Evolutionary conservation across 176 grass and related monocot species (phyloP).

Genomic region (Microstegium vimineum): DNA sequence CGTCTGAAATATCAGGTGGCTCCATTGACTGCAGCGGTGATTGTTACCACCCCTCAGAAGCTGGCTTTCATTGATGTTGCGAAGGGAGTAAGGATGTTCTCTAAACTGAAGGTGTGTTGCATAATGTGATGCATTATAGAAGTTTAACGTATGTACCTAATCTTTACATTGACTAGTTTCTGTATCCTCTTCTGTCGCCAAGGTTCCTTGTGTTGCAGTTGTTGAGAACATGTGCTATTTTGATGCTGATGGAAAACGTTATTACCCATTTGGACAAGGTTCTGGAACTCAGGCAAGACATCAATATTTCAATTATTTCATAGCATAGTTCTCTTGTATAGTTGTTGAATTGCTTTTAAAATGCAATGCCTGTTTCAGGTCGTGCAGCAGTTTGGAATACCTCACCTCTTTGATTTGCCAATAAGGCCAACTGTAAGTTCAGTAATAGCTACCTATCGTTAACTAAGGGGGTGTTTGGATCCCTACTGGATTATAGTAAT

Average conservation of each 20-base stretch:
- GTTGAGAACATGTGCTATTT: slow-evolving; percentile 99
- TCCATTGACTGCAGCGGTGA: slow-evolving; percentile 86
- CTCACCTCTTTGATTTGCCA: slow-evolving; percentile 93
- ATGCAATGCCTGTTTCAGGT: slow-evolving; percentile 60
- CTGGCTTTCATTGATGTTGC: slow-evolving; percentile 98
- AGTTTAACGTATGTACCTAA: not conserved
- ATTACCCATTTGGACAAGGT: slow-evolving; percentile 89
- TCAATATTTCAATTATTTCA: not conserved
- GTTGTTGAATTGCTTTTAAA: slow-evolving; percentile 3
- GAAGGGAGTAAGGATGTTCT: slow-evolving; percentile 98
- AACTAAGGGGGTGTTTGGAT: not conserved
- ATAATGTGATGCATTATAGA: slow-evolving; percentile 9
- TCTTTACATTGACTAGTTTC: not conserved
- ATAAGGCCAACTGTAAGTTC: slow-evolving; percentile 78
- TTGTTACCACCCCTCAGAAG: slow-evolving; percentile 97
- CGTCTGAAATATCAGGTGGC: slow-evolving; percentile 62
- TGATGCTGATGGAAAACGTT: slow-evolving; percentile 86
- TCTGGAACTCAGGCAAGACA: slow-evolving; percentile 84
- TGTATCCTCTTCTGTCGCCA: slow-evolving; percentile 18
- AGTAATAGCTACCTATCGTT: not conserved
- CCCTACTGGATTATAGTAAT: not conserved
- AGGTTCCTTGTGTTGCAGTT: slow-evolving; percentile 95
- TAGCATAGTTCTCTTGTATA: slow-evolving; percentile 27
- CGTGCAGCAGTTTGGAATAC: slow-evolving; percentile 96
- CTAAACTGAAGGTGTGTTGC: slow-evolving; percentile 87